Evolutionary conservation across 2,329 filamentous ascomycete species (phyloP).

Genomic region (Sphaerulina musiva): DNA sequence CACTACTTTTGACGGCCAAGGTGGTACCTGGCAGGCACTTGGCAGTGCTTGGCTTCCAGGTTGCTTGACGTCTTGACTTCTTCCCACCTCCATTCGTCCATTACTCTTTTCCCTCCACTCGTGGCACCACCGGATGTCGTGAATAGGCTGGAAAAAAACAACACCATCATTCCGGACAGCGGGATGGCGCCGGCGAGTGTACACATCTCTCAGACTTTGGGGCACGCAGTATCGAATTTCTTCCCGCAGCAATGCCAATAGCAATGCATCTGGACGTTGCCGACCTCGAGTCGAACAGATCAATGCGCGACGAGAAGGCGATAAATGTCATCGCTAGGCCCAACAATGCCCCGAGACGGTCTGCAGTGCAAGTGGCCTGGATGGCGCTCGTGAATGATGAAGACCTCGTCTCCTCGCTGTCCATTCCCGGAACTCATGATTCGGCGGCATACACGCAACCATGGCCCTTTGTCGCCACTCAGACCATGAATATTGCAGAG

Average conservation of each 20-base stretch:
- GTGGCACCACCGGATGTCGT: too few species aligned
- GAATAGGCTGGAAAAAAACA: too few species aligned
- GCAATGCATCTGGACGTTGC: not conserved
- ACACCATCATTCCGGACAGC: not conserved
- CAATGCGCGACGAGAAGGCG: not conserved
- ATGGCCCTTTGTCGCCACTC: constrained; percentile 33
- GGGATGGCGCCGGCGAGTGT: not conserved
- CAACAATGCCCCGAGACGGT: not conserved
- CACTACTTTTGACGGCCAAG: too few species aligned
- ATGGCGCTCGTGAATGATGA: constrained; percentile 22
- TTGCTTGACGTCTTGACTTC: too few species aligned
- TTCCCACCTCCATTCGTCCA: too few species aligned
- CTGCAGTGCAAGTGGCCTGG: constrained; percentile 7
- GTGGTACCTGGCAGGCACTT: too few species aligned
- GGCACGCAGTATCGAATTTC: not conserved
- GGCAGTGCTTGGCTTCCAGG: too few species aligned
- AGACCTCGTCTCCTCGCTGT: constrained; percentile 27
- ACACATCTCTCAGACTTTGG: not conserved
- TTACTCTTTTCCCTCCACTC: too few species aligned
- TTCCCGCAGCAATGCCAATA: not conserved
- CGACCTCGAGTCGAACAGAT: not conserved
- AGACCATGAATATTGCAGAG: constrained; percentile 26
- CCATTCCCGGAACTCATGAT: constrained; percentile 35
- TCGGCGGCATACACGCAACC: constrained; percentile 33
- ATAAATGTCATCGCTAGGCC: not conserved